phyloP scores from a whole-genome alignment of 305 asterid species.

The Fraxinus velutina region DNA sequence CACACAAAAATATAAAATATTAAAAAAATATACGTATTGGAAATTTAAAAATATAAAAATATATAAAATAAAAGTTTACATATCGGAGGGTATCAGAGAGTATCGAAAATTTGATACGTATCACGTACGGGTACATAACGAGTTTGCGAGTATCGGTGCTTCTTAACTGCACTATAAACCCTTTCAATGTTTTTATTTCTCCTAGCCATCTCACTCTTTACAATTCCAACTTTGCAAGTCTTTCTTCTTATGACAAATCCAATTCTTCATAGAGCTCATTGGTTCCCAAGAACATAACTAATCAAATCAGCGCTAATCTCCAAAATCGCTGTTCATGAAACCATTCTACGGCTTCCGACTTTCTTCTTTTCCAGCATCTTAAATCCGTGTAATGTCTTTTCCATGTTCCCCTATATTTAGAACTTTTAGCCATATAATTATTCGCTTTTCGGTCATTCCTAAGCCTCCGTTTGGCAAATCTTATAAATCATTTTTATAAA shows the following conservation, averaged over 20 bases:
- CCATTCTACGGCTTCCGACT: not conserved
- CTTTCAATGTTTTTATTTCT: not conserved
- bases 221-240: not conserved
- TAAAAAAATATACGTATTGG: not conserved
- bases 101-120: not conserved
- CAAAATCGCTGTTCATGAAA: not conserved
- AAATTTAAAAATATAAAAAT: too few species aligned
- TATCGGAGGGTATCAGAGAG: not conserved
- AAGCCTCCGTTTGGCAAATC: not conserved
- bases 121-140: not conserved
- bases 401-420: not conserved
- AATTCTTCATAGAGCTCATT: not conserved
- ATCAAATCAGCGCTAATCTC: not conserved
- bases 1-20: not conserved
- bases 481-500: not conserved
- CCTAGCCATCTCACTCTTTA: not conserved
- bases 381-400: not conserved
- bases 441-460: not conserved
- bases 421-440: not conserved
- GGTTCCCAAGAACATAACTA: not conserved
- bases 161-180: not conserved
- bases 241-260: not conserved
- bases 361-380: not conserved
- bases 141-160: not conserved
- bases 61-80: not conserved